Evolutionary conservation across 2,329 filamentous ascomycete genomes (phyloP).

Genomic region (Alternaria triticimaculans): DNA sequence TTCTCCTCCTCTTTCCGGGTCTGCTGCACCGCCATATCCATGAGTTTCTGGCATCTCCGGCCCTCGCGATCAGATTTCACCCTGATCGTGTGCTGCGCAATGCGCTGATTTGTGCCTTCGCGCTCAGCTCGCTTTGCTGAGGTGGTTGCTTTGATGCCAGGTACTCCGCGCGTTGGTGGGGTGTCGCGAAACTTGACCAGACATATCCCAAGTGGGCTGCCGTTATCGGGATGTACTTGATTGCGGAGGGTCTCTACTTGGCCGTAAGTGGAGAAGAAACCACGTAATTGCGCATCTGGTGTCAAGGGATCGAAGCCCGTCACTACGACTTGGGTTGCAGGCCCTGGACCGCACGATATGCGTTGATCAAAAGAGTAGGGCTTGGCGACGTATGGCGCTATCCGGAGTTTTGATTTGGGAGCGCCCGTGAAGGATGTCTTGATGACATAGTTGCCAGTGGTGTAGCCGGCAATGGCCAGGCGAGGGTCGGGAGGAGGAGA

Average conservation of each 20-base stretch:
- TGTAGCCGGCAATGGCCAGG: slow-evolving; percentile 70
- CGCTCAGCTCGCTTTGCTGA: slow-evolving; percentile 82
- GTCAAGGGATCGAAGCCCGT: slow-evolving; percentile 95
- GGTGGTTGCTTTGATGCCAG: slow-evolving; percentile 71
- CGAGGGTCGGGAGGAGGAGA: slow-evolving; percentile 82
- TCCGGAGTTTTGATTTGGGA: slow-evolving; percentile 71
- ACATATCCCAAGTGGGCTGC: slow-evolving; percentile 91
- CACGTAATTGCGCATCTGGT: slow-evolving; percentile 76
- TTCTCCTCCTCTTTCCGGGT: slow-evolving; percentile 67
- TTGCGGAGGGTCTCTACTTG: slow-evolving; percentile 92
- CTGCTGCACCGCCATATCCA: slow-evolving; percentile 75
- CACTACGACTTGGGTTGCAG: slow-evolving; percentile 88
- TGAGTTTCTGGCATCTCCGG: slow-evolving; percentile 76
- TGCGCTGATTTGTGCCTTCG: slow-evolving; percentile 77
- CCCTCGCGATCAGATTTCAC: slow-evolving; percentile 92
- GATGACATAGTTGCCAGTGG: slow-evolving; percentile 53
- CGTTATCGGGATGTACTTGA: slow-evolving; percentile 92
- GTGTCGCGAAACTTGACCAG: slow-evolving; percentile 87
- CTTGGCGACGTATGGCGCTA: slow-evolving; percentile 78
- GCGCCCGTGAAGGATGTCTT: slow-evolving; percentile 66
- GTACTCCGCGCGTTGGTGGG: slow-evolving; percentile 57
- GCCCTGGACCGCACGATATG: slow-evolving; percentile 86
- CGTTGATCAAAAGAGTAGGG: slow-evolving; percentile 82
- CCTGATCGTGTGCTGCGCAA: slow-evolving; percentile 77
- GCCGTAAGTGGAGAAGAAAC: slow-evolving; percentile 80